Base-by-base conservation (phyloP, 305 asterid genomes). In the Fraxinus greggii region DNA sequence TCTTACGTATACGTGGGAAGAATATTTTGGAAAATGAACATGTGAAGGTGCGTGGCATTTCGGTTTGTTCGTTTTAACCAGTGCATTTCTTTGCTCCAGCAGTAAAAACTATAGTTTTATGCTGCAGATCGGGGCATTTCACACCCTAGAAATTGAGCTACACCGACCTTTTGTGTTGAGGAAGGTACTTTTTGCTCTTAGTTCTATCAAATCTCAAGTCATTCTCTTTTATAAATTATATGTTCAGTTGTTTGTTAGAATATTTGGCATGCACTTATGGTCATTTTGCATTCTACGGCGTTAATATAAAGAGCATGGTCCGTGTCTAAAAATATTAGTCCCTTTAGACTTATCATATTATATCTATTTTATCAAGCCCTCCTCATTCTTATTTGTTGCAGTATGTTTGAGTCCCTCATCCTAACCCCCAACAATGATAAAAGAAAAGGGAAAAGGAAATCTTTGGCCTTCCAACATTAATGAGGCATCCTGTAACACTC, bases 121-220 rank as follows among this genome's bases (percentile, higher is more conserved):
- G 77, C 72, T 86, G 88, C 90, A 96, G 98, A 93, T 94, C 70
- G 99, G 99, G 82, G 95, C 97, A 80, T 96, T 93, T 85, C 99
- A 96, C 93, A 94, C 99, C 19, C 91, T 96, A 77, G 98, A 96
- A 85, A 86, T 96, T 77, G 99, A 96, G 88, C 92, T 83, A 72
- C 97, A 90, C 88, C 87, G 99, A 56, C 97, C 99, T 80, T 93
- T 96, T 88, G 97, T 94, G 32, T 86, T 94, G 81, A 91, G 92
- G 87, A 96, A 96, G 98, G 98, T 94, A 87, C 17, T 29, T 67
- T 19, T 33, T 73, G 63, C 33, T 78, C 72, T 78, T 75, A 35
- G 42, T 35, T 17, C 56, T 65, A 33, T 78, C 75, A 19, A 26
- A 5, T 76, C 51, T 74, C 54, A 73, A 13, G 35, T 75, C 76